Percentiles rank a stretch among this genome's conserved stretches.
Conservation (phyloP, 2,329 filamentous ascomycete genomes). For the Sporothrix variecibatus region DNA sequence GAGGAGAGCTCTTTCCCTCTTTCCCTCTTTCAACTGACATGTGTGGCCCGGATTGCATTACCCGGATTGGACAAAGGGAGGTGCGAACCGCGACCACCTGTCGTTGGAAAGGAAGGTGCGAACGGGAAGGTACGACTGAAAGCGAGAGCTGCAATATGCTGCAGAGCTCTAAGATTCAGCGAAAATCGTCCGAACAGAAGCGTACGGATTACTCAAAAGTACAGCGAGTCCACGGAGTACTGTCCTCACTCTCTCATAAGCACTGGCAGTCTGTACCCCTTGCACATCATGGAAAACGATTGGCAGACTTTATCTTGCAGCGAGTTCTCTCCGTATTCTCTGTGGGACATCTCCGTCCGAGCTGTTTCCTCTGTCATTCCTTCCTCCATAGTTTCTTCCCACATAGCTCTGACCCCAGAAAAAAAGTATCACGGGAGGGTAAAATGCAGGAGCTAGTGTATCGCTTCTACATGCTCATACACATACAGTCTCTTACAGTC, state of each 20-base stretch:
- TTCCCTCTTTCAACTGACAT: background rate
- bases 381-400: background rate
- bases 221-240: background rate
- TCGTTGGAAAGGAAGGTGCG: background rate
- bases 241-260: background rate
- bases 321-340: background rate
- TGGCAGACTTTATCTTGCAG: slow-evolving; percentile 18
- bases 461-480: background rate
- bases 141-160: background rate
- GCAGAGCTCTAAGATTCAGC: background rate
- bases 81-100: background rate
- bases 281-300: slow-evolving; percentile 16
- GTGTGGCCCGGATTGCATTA: slow-evolving; percentile 13
- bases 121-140: background rate
- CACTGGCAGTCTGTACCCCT: background rate
- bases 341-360: slow-evolving; percentile 1
- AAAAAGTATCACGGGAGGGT: background rate
- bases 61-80: slow-evolving; percentile 15
- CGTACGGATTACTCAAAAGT: too few species aligned
- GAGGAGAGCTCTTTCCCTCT: slow-evolving; percentile 9
- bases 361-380: background rate
- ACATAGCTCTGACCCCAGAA: too few species aligned
- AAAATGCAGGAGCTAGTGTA: background rate
- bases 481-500: background rate
- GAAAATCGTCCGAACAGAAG: background rate